Evolutionary conservation across 371 early-diverging fungal genomes (phyloP).

Genomic region (Ordospora pajunii): DNA sequence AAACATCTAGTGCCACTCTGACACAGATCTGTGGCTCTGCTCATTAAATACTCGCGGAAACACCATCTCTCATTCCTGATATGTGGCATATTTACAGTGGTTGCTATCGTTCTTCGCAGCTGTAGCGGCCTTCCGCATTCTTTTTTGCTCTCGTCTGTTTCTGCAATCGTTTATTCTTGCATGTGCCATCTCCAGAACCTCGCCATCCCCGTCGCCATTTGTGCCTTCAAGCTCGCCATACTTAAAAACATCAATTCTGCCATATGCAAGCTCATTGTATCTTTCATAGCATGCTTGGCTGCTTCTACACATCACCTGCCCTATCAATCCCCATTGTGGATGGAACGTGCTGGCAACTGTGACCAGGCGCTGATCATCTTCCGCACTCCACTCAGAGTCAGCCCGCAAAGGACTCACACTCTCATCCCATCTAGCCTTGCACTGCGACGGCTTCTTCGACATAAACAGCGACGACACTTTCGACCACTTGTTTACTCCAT

Average conservation of each 20-base stretch:
- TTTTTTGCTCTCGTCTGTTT: background rate
- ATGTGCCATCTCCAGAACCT: background rate
- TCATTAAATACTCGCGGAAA: too few species aligned
- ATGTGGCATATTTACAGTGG: too few species aligned
- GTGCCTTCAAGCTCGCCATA: conserved; percentile 13
- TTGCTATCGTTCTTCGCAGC: background rate
- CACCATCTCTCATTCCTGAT: too few species aligned
- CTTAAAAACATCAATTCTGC: conserved; percentile 9
- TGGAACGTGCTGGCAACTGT: background rate
- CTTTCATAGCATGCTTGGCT: conserved; percentile 31
- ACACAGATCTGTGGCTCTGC: background rate
- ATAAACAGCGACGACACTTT: conserved; percentile 28
- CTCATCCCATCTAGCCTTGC: conserved; percentile 14
- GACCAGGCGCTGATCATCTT: conserved; percentile 6
- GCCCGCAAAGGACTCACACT: background rate
- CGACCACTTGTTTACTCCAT: conserved; percentile 40
- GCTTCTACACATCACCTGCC: conserved; percentile 4
- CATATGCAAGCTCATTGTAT: conserved; percentile 8
- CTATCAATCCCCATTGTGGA: conserved; percentile 30
- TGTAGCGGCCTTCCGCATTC: background rate
- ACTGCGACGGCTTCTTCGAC: conserved; percentile 14
- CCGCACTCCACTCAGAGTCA: background rate
- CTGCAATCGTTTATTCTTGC: background rate
- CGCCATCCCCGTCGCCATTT: background rate
- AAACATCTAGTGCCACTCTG: background rate